These are phyloP conservation scores for Penicillium freii DNA, from an alignment of 2,329 filamentous ascomycete species.

Conservation along the genomic window DNA sequence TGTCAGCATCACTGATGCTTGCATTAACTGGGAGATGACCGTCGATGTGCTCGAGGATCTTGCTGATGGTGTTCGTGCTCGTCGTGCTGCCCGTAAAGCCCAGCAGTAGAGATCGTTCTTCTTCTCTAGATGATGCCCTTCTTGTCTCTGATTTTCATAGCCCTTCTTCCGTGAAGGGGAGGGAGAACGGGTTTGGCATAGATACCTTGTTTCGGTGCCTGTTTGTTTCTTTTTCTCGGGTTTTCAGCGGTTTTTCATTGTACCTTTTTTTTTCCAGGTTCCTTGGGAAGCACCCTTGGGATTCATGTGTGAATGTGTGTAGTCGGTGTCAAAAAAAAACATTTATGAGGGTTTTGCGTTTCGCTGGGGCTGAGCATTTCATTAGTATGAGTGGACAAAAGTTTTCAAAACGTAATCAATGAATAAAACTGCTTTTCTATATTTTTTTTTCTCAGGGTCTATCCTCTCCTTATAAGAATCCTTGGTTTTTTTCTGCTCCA, in stretches of 20 bases:
- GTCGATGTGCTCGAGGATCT: slow-evolving; percentile 79
- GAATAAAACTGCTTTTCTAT: neutral
- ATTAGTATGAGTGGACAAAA: neutral
- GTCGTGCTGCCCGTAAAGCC: slow-evolving; percentile 55
- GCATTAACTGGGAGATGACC: slow-evolving; percentile 89
- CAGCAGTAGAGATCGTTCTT: slow-evolving; percentile 19
- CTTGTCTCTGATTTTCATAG: slow-evolving; percentile 1
- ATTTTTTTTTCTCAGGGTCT: neutral
- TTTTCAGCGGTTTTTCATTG: slow-evolving; percentile 14
- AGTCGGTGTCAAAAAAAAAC: slow-evolving; percentile 7
- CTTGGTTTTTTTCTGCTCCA: slow-evolving; percentile 2
- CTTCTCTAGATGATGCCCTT: slow-evolving; percentile 13
- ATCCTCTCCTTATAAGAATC: neutral
- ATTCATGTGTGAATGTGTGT: slow-evolving; percentile 6
- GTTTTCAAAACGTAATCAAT: neutral
- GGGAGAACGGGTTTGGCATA: slow-evolving; percentile 6
- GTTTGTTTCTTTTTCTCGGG: slow-evolving; percentile 9
- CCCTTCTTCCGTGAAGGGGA: neutral
- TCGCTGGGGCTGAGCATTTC: neutral
- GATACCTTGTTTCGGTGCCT: slow-evolving; percentile 6
- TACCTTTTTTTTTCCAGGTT: slow-evolving; percentile 4
- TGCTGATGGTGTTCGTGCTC: slow-evolving; percentile 74
- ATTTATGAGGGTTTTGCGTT: slow-evolving; percentile 1
- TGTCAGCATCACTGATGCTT: slow-evolving; percentile 93
- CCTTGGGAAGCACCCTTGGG: neutral